Evolutionary conservation across 177 flowering plant genomes (phyloP), one percentile per base, ranked within the genome.

Genomic region (Tripterygium wilfordii): DNA sequence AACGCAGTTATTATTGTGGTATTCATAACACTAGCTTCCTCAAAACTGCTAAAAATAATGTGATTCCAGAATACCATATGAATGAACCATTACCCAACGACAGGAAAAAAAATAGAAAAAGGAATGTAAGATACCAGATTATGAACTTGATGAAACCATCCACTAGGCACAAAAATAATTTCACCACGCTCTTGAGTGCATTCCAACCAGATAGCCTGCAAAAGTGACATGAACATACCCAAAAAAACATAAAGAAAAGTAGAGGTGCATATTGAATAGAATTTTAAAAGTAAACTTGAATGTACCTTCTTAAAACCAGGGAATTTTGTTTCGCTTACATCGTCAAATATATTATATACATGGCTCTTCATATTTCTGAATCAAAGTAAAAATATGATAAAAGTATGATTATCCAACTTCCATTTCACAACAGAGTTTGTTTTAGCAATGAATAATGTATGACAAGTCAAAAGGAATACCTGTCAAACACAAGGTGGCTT

Each of bases 121-220:
- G 19, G 17, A 47, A 20, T 6, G 20, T 9, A 27, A 24, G 15
- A 27, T 77, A 86, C 96, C 96, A 77, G 62, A 71, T 92, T 92
- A 51, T 80, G 90, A 50, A 92, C 98, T 84, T 92, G 96, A 74
- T 92, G 96, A 64, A 76, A 86, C 98, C 98, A 92, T 40, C 98
- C 96, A 56, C 98, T 88, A 2, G 98, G 96, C 37, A 88, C 96
- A 74, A 88, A 88, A 51, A 92, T 86, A 31, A 92, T 70, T 53
- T 91, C 98, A 60, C 75, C 69, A 54, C 36, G 57, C 45, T 71
- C 87, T 67, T 88, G 98, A 50, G 60, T 74, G 56, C 94, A 88
- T 40, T 88, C 96, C 69, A 77, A 60, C 98, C 98, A 92, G 42
- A 69, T 40, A 49, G 96, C 74, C 96, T 88, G 73, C 51, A 60